These are phyloP conservation scores for Mytilinidion resinicola DNA, from an alignment of 495 filamentous ascomycete genomes.

Conservation along the genomic window DNA sequence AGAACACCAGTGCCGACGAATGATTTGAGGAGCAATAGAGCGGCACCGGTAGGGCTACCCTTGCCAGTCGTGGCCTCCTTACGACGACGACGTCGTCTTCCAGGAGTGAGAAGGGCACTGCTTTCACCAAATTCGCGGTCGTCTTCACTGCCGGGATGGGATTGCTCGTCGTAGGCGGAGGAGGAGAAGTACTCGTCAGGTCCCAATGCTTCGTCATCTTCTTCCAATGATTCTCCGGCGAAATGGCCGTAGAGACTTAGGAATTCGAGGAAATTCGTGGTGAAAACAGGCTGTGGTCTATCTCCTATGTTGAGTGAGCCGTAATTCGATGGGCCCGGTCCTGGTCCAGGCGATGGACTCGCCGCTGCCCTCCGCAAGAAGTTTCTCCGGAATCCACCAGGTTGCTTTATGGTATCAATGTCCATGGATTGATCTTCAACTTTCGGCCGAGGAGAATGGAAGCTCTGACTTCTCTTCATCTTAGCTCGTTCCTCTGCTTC, in stretches of 20 bases:
- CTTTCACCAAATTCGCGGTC: slow-evolving; percentile 69
- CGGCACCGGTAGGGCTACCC: slow-evolving; percentile 65
- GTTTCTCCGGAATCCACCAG: slow-evolving; percentile 89
- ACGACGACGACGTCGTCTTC: slow-evolving; percentile 60
- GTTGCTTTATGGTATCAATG: slow-evolving; percentile 80
- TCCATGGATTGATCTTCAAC: slow-evolving; percentile 73
- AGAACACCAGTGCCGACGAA: slow-evolving; percentile 98
- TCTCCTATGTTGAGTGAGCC: slow-evolving; percentile 33
- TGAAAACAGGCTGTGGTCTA: slow-evolving; percentile 58
- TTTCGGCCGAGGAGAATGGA: slow-evolving; percentile 66
- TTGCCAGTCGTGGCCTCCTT: slow-evolving; percentile 66
- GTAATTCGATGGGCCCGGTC: slow-evolving; percentile 26
- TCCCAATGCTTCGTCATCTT: slow-evolving; percentile 81
- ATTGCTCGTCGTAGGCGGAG: slow-evolving; percentile 50
- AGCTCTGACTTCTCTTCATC: slow-evolving; percentile 73
- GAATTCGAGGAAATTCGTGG: slow-evolving; percentile 91
- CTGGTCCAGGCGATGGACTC: slow-evolving; percentile 47
- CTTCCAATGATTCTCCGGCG: slow-evolving; percentile 89
- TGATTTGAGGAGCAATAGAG: slow-evolving; percentile 82
- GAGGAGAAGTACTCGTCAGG: slow-evolving; percentile 82
- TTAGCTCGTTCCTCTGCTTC: slow-evolving; percentile 60
- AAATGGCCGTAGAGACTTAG: slow-evolving; percentile 93
- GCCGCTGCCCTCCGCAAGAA: slow-evolving; percentile 64
- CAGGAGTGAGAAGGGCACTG: slow-evolving; percentile 70
- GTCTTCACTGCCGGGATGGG: slow-evolving; percentile 48